Base-by-base conservation (phyloP, 2,329 filamentous ascomycete genomes). In the Stemphylium vesicarium region DNA sequence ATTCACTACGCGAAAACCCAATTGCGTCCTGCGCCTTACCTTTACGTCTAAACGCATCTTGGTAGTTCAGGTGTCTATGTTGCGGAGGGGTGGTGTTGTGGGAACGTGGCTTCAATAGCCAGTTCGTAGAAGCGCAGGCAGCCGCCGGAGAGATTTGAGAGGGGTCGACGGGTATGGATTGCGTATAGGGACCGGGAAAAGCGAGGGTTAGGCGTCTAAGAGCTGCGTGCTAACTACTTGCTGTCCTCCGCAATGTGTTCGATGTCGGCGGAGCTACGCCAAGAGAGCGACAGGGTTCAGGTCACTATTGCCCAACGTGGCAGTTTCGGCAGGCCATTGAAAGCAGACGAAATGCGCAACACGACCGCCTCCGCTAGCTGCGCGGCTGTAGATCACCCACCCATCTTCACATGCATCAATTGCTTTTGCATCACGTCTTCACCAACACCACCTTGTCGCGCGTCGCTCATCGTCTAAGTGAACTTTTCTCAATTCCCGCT, bases 1-100 rank as follows among this genome's bases (percentile, higher is more conserved):
- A 16, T 35, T 9, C 18, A 7, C 26, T 3, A 10, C 9, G 2
- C 9, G 39, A 24, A 4, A 2, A n/a, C 9, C 13, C 24, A 22
- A 44, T 40, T 45, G 50, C 53, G 32, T 46, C 39, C 46, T 46
- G 31, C 32, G 38, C 29, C 64, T 44, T 71, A 77, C 76, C 76
- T 79, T 79, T n/a, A 79, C 77, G 68, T 79, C 77, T 38, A 79
- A 65, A 69, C 76, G 75, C 77, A 79, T 79, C 53, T 64, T 77
- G 50, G 63, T 57, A 64, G 64, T 59, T 68, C 35, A 57, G 53
- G 50, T 63, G 59, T 63, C 58, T 58, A 59, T 61, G 63, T 63
- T 55, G 65, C 60, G 59, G 65, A 71, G 70, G 69, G 67, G 66
- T 65, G 47, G 47, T 44, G 62, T 54, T 59, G 60, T 57, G 57